Evolutionary conservation across 768 basidiomycete genomes (phyloP), one percentile per base, ranked within the genome.

Genomic region (Boletus sensibilis): DNA sequence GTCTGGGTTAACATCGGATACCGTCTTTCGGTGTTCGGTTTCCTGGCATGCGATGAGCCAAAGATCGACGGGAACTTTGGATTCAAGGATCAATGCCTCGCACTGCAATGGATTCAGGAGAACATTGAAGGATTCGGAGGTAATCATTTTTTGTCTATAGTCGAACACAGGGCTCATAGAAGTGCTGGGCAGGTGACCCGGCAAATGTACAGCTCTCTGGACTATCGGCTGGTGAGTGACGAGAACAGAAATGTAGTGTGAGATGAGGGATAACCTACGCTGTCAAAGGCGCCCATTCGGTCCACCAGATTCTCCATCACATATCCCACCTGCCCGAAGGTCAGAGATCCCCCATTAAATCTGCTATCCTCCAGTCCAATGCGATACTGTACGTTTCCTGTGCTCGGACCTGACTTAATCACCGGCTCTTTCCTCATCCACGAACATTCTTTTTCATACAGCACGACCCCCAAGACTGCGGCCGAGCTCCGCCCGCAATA

Each of bases 11-110:
- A 90, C 63, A 80, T 91, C 13, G 89, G 87, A 35, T 90, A 90
- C 66, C 82, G 89, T 21, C 74, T 92, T 14, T 88, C 87, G 0
- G 88, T 80, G 1, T 87, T 91, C 61, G 90, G 90, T 0, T 92
- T 90, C 64, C 73, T 92, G 21, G 88, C 87, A 0, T 79, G 79
- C 59, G 84, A 87, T 43, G 68, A 80, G 55, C 87, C 87, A 13
- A 65, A 72, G 40, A 66, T 92, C 44, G 74, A 75, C 16, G 90
- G 90, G 3, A 92, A 92, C 64, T 92, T 86, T 67, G 89, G 90
- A 1, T 92, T 92, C 75, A 91, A 90, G 69, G 90, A 92, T 64
- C 88, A 88, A 63, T 91, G 89, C 89, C 64, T 88, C 20, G 89
- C 84, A 1, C 64, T 91, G 20, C 74, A 81, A 61, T 91, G 89